Base-by-base conservation (phyloP, 129 eudicot species). In the Saussurea involucrata region DNA sequence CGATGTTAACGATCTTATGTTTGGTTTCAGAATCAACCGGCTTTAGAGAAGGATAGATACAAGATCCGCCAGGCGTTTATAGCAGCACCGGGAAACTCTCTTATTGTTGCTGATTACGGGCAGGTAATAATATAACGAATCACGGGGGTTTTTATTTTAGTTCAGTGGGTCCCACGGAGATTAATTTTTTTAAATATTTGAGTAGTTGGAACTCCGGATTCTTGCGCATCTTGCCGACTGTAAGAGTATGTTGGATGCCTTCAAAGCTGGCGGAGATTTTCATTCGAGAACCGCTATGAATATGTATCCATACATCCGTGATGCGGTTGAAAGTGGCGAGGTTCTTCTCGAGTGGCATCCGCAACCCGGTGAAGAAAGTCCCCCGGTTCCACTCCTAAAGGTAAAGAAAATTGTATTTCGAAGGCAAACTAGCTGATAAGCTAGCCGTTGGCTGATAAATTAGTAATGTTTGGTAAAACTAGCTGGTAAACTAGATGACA, bases 271-370 rank as follows among this genome's bases (percentile, higher is more conserved):
- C 79, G 99, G 99, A 68, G 99, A 95, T 71, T 95, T 95, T 82
- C 99, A 95, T 82, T 95, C 99, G 21, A 89, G 99, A 83, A 95
- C 99, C 12, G 99, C 99, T 53, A 91, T 95, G 99, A 95, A 95
- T 67, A 95, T 95, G 99, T 95, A 95, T 85, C 92, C 94, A 13
- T 87, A 92, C 78, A 92, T 95, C 57, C 97, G 95, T 65, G 91
- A 91, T 5, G 97, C 99, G 5, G 83, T 95, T 68, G 94, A 92
- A 29, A 40, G 79, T 7, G 83, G 85, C 29, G 68, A 88, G 6
- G 99, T 92, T 76, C 92, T 92, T 78, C 99, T 95, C 22, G 99
- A 95, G 82, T 95, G 99, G 99, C 87, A 92, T 72, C 92, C 97
- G 66, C 82, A 81, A 83, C 92, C 97, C 63, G 99, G 92, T 76